phyloP scores from a whole-genome alignment of 768 basidiomycete genomes.

The Boletus speciosus region DNA sequence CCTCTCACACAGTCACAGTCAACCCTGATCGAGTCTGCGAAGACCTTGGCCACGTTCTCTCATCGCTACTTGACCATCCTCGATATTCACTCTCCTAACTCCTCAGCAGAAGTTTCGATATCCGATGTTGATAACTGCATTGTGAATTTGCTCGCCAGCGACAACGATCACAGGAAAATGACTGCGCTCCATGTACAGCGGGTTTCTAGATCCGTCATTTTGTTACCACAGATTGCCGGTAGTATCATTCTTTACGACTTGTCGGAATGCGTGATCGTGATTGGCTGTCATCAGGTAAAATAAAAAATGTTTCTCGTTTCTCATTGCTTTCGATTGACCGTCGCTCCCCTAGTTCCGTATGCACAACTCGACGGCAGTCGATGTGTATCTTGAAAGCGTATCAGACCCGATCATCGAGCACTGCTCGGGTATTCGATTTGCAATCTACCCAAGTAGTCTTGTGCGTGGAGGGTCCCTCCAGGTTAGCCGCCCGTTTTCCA shows the following conservation, averaged over 20 bases:
- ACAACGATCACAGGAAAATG: constrained; percentile 6
- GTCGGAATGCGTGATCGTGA: constrained; percentile 56
- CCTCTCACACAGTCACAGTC: constrained; percentile 1
- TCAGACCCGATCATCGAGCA: constrained; percentile 84
- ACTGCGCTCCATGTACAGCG: constrained; percentile 41
- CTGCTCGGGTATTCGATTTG: constrained; percentile 60
- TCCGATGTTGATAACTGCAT: constrained; percentile 66
- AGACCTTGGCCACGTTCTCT: constrained; percentile 44
- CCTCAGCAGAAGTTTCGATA: constrained; percentile 52
- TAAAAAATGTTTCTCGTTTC: background rate
- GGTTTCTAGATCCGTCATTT: constrained; percentile 55
- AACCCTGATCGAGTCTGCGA: constrained; percentile 27
- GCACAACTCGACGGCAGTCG: constrained; percentile 64
- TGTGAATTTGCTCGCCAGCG: constrained; percentile 54
- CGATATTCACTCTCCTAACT: constrained; percentile 34
- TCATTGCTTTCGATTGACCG: background rate
- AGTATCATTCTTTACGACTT: constrained; percentile 73
- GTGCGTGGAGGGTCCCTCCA: background rate
- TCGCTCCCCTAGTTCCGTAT: constrained; percentile 68
- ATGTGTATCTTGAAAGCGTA: constrained; percentile 60
- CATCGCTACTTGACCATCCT: constrained; percentile 42
- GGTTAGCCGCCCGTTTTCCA: constrained; percentile 13
- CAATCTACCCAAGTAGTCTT: constrained; percentile 50
- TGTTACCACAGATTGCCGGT: constrained; percentile 63
- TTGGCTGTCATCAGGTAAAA: constrained; percentile 78